Percentiles rank a stretch among this genome's conserved stretches.
phyloP scores from a whole-genome alignment of 768 basidiomycete species.

The button mushroom (Agaricus bisporus) region DNA sequence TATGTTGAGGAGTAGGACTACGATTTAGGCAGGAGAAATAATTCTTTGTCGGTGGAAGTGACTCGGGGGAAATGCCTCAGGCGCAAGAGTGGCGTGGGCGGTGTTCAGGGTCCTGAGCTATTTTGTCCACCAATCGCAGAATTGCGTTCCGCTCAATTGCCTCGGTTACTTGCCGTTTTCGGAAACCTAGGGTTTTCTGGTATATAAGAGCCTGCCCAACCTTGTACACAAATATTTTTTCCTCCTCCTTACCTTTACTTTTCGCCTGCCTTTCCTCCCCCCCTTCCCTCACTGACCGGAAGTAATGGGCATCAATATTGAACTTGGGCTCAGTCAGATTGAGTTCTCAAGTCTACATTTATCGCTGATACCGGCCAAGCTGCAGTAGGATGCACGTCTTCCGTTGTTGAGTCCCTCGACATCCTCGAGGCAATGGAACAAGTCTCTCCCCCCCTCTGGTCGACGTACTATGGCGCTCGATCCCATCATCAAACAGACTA shows the following conservation, averaged over 20 bases:
- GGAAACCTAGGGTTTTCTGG: conserved; percentile 8
- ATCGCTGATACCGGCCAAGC: too few species aligned
- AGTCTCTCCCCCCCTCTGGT: too few species aligned
- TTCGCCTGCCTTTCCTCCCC: background rate
- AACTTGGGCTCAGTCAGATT: too few species aligned
- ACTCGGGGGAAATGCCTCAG: conserved; percentile 8
- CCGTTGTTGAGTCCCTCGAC: too few species aligned
- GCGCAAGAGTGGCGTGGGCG: background rate
- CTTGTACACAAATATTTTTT: background rate
- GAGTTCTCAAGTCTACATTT: too few species aligned
- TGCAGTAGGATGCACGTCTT: too few species aligned
- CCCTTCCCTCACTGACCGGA: background rate
- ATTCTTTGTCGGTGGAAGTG: conserved; percentile 8
- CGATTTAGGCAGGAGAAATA: background rate
- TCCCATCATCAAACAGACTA: too few species aligned
- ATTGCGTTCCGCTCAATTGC: conserved; percentile 39
- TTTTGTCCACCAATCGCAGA: conserved; percentile 37
- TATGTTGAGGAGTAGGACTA: background rate
- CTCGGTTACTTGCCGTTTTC: conserved; percentile 22
- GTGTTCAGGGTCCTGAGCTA: conserved; percentile 24
- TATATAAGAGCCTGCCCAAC: conserved; percentile 16
- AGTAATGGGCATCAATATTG: too few species aligned
- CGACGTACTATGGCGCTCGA: too few species aligned
- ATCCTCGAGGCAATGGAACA: too few species aligned
- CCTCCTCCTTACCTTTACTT: conserved; percentile 5